These are phyloP conservation scores for Blastobotrys serpentis DNA, from an alignment of 1,139 yeast genomes.

Conservation along the genomic window DNA sequence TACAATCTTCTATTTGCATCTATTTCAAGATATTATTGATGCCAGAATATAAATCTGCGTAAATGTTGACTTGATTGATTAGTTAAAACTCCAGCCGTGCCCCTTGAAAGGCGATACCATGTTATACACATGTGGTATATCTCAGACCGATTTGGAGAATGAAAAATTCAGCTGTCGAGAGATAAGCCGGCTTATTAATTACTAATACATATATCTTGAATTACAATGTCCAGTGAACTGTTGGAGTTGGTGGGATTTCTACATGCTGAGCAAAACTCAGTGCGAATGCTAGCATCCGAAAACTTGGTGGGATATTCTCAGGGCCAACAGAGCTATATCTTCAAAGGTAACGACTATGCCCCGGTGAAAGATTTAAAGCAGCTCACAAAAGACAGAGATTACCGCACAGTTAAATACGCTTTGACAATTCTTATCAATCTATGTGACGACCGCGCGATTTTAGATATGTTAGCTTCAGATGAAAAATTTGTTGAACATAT, in stretches of 20 bases:
- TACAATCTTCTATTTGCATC: too few species aligned
- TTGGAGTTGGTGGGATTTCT: constrained; percentile 64
- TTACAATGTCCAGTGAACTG: constrained; percentile 22
- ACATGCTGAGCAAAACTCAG: constrained; percentile 80
- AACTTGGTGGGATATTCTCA: constrained; percentile 80
- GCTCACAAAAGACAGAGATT: constrained; percentile 35
- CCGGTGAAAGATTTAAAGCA: constrained; percentile 74
- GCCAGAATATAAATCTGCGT: too few species aligned
- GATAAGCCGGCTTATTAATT: background rate
- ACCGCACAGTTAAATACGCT: constrained; percentile 45
- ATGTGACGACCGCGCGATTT: constrained; percentile 63
- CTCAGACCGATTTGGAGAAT: background rate
- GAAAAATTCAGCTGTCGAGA: background rate
- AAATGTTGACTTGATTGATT: too few species aligned
- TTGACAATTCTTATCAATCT: constrained; percentile 79
- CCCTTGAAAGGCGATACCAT: too few species aligned
- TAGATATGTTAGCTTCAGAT: constrained; percentile 66
- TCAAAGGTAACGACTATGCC: constrained; percentile 66
- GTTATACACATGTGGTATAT: background rate
- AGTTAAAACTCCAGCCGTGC: too few species aligned
- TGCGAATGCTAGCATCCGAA: constrained; percentile 81
- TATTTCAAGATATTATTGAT: too few species aligned
- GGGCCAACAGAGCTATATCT: constrained; percentile 63
- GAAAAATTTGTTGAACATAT: constrained; percentile 55
- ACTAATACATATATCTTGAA: too few species aligned